Conservation (phyloP, 805 yeast genomes). For the Wickerhamomyces kurtzmanii region DNA sequence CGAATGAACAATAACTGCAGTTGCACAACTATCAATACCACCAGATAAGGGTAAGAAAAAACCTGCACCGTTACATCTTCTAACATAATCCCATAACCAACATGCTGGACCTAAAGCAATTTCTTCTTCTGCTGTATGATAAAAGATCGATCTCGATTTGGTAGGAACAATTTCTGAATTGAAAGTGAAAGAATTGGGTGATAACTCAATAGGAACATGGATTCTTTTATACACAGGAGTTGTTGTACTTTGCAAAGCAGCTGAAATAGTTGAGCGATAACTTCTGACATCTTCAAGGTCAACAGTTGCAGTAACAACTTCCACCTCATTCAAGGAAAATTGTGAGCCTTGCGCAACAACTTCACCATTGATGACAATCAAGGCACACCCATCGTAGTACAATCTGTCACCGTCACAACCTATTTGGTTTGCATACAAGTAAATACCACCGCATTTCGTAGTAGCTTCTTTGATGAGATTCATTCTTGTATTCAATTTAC, state of each 20-base stretch:
- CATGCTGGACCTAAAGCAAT: conserved; percentile 98
- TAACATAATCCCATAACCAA: conserved; percentile 97
- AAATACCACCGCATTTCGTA: conserved; percentile 92
- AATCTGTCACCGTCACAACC: conserved; percentile 98
- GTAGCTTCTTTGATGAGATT: conserved; percentile 87
- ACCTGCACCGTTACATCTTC: conserved; percentile 87
- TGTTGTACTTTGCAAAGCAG: conserved; percentile 23
- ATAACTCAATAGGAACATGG: conserved; percentile 53
- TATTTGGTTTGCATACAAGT: conserved; percentile 86
- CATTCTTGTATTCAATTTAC: conserved; percentile 81
- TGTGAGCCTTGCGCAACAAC: conserved; percentile 92
- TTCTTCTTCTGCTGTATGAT: conserved; percentile 88
- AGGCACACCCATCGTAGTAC: conserved; percentile 95
- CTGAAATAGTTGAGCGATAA: conserved; percentile 65
- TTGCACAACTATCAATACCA: conserved; percentile 97
- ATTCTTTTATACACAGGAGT: conserved; percentile 33
- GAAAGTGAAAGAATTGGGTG: conserved; percentile 50
- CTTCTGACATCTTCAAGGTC: conserved; percentile 87
- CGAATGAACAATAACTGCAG: conserved; percentile 87
- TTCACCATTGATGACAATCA: conserved; percentile 85
- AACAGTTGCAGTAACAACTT: conserved; percentile 90
- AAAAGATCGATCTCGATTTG: conserved; percentile 34
- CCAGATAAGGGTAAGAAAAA: conserved; percentile 92
- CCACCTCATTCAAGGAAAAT: conserved; percentile 84
- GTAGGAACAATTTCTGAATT: conserved; percentile 58